Conservation (phyloP, 1,284 basidiomycete genomes). For the Somion occarium region DNA sequence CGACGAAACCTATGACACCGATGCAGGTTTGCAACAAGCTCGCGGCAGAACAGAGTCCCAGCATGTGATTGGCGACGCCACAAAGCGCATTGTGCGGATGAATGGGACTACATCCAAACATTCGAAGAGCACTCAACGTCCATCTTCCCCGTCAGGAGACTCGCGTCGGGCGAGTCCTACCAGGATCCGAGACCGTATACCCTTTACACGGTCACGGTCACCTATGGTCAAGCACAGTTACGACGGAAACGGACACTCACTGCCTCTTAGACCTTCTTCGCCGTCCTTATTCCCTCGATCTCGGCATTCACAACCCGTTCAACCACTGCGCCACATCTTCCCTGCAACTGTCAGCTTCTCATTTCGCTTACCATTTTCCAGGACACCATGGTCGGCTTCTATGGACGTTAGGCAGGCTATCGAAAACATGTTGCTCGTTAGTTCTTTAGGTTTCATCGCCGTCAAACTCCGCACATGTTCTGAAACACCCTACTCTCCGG, state of each 20-base stretch:
- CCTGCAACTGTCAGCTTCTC: conserved; percentile 39
- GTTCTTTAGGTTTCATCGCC: conserved; percentile 45
- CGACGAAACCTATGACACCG: conserved; percentile 41
- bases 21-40: conserved; percentile 34
- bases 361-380: conserved; percentile 37
- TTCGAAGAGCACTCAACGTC: conserved; percentile 8
- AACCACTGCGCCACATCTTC: conserved; percentile 29
- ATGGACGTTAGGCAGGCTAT: conserved; percentile 54
- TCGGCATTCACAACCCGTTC: conserved; percentile 15
- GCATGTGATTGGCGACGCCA: conserved; percentile 16
- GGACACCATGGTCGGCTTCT: conserved; percentile 36
- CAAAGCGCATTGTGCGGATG: background rate
- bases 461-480: conserved; percentile 25
- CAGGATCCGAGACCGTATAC: conserved; percentile 19
- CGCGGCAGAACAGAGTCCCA: conserved; percentile 36
- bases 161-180: conserved; percentile 21
- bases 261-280: conserved; percentile 22
- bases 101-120: background rate
- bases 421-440: conserved; percentile 50
- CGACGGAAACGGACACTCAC: conserved; percentile 27
- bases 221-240: conserved; percentile 35
- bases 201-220: conserved; percentile 57
- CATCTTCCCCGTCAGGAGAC: conserved; percentile 19
- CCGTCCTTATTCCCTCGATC: conserved; percentile 25
- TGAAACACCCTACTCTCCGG: conserved; percentile 18